A percentile compares a stretch with the other conserved stretches of the same genome.
These are phyloP conservation scores for Eucalyptus regnans DNA, from an alignment of 345 rosid genomes.

Conservation along the genomic window DNA sequence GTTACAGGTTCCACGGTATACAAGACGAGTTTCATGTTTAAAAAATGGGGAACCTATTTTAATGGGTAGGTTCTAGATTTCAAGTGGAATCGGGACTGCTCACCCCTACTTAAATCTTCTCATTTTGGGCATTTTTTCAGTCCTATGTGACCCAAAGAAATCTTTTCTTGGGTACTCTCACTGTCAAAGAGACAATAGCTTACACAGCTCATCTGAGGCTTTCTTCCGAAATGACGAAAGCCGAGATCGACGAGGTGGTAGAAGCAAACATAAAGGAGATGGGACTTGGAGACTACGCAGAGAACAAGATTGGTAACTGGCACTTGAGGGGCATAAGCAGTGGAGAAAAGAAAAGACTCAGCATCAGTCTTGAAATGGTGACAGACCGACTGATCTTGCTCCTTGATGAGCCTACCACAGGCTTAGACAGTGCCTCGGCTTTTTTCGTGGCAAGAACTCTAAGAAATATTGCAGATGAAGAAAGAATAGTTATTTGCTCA, in stretches of 20 bases:
- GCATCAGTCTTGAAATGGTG: slow-evolving; percentile 38
- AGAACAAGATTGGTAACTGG: slow-evolving; percentile 38
- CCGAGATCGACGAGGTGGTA: slow-evolving; percentile 25
- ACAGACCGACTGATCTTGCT: slow-evolving; percentile 29
- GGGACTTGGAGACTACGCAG: slow-evolving; percentile 21
- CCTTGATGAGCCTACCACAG: slow-evolving; percentile 44
- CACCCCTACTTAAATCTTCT: too few relatives aligned
- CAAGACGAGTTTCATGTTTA: too few relatives aligned
- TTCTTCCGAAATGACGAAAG: slow-evolving; percentile 19
- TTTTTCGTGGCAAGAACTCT: slow-evolving; percentile 16
- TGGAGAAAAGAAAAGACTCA: slow-evolving; percentile 38
- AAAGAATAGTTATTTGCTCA: slow-evolving; percentile 18
- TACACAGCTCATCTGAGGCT: slow-evolving; percentile 42
- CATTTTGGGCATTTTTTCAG: not conserved
- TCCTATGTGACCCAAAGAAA: slow-evolving; percentile 49
- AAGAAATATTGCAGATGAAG: not conserved
- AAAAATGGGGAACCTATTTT: too few relatives aligned
- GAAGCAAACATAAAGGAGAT: slow-evolving; percentile 28
- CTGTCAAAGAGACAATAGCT: slow-evolving; percentile 27
- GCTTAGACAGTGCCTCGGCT: slow-evolving; percentile 39
- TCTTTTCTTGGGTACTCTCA: slow-evolving; percentile 18
- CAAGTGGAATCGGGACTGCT: too few relatives aligned
- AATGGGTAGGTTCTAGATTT: too few relatives aligned
- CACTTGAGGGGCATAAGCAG: slow-evolving; percentile 25
- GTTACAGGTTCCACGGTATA: accelerated